Evolutionary conservation across 306 rosid genomes (phyloP).

Genomic region (Mimosa pudica): DNA sequence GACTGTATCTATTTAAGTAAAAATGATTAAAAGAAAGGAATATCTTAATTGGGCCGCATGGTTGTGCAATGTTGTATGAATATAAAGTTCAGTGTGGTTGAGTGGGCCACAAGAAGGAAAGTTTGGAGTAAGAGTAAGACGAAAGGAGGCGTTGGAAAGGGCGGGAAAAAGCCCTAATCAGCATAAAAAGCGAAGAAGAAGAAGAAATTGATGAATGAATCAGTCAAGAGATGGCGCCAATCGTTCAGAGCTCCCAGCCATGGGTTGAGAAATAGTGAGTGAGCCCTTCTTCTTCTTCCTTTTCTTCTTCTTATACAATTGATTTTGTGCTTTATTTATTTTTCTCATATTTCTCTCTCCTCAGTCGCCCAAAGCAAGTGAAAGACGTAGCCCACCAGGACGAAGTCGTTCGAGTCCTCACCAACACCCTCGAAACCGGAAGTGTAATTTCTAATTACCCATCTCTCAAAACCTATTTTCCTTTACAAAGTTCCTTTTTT

Average conservation of each 20-base stretch:
- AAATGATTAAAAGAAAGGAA: too few relatives aligned
- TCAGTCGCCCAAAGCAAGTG: constrained; percentile 89
- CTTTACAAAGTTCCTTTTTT: not conserved
- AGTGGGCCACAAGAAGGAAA: not conserved
- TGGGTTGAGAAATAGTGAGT: constrained; percentile 95
- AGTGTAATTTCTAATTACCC: constrained; percentile 48
- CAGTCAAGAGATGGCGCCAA: constrained; percentile 64
- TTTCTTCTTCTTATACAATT: not conserved
- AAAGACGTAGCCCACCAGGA: constrained; percentile 95
- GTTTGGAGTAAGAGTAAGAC: not conserved
- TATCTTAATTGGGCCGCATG: too few relatives aligned
- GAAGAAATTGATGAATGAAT: not conserved
- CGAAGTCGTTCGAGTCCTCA: constrained; percentile 91
- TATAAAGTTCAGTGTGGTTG: not conserved
- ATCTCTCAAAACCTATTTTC: not conserved
- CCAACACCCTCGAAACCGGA: constrained; percentile 84
- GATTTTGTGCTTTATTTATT: not conserved
- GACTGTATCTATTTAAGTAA: too few relatives aligned
- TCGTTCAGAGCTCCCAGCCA: constrained; percentile 75
- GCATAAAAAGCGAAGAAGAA: not conserved
- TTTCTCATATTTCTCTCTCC: not conserved
- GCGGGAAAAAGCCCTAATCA: not conserved
- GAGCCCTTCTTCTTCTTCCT: not conserved
- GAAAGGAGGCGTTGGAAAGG: not conserved
- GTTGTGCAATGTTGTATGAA: too few relatives aligned